These are phyloP conservation scores for Sporothrix schenckii DNA, from an alignment of 2,329 filamentous ascomycete species.

Conservation along the genomic window DNA sequence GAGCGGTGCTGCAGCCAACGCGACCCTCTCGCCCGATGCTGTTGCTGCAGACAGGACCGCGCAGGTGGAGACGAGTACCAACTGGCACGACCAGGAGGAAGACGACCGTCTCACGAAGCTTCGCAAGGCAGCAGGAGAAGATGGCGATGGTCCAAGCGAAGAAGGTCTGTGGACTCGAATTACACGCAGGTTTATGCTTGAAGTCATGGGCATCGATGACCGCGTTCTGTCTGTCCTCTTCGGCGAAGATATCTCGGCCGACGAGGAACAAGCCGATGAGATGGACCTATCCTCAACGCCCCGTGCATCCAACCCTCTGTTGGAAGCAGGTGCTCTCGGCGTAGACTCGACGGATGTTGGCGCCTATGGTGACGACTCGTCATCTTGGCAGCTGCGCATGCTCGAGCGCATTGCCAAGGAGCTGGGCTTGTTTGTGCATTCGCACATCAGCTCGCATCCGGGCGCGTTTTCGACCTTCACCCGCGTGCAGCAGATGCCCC, in stretches of 20 bases:
- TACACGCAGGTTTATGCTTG: constrained; percentile 81
- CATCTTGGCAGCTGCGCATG: constrained; percentile 72
- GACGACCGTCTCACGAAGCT: constrained; percentile 39
- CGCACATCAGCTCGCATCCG: constrained; percentile 77
- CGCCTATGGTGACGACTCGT: constrained; percentile 42
- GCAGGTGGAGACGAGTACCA: constrained; percentile 36
- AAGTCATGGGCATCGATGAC: constrained; percentile 90
- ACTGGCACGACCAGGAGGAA: constrained; percentile 58
- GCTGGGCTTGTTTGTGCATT: constrained; percentile 78
- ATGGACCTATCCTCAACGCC: constrained; percentile 51
- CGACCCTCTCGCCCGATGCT: not conserved
- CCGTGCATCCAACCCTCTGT: constrained; percentile 44
- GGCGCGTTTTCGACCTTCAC: constrained; percentile 85
- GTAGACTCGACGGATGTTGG: constrained; percentile 40
- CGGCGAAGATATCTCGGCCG: constrained; percentile 71
- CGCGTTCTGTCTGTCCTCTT: constrained; percentile 81
- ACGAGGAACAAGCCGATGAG: constrained; percentile 37
- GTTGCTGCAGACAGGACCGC: not conserved
- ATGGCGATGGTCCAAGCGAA: constrained; percentile 52
- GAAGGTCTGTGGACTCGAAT: constrained; percentile 79
- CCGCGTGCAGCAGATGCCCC: constrained; percentile 62
- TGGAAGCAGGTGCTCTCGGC: constrained; percentile 37
- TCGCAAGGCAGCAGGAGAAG: constrained; percentile 32
- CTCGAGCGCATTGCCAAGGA: constrained; percentile 85
- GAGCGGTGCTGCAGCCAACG: not conserved